Conservation (phyloP, 2,329 filamentous ascomycete species). For the Tolypocladium capitatum region DNA sequence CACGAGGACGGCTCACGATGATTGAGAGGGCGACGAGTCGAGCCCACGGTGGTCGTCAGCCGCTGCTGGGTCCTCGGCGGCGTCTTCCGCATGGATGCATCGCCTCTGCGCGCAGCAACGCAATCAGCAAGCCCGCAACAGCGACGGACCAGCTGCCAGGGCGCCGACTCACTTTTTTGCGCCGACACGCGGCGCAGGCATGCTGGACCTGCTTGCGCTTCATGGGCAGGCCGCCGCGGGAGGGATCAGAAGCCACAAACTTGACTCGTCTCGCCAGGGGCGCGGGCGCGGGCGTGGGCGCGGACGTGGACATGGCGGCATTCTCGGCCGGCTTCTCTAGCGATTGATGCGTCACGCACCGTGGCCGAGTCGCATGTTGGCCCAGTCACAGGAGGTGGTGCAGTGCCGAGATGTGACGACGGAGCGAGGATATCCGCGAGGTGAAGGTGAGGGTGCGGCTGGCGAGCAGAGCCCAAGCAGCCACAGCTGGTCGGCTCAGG, state of each 20-base stretch:
- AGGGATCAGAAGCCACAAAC: conserved; percentile 42
- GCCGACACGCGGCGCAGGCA: conserved; percentile 41
- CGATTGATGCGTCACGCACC: neutral
- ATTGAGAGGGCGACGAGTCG: conserved; percentile 15
- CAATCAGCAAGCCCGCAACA: neutral
- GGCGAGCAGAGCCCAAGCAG: no score
- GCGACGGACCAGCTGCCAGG: no score
- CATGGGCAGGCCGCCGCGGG: conserved; percentile 35
- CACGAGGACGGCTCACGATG: conserved; percentile 12
- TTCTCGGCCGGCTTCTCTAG: neutral
- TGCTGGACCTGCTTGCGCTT: conserved; percentile 48
- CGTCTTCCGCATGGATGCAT: conserved; percentile 28
- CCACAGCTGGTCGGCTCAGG: no score
- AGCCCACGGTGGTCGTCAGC: conserved; percentile 14
- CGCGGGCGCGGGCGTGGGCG: conserved; percentile 1
- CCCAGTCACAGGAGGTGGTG: neutral
- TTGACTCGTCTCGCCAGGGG: conserved; percentile 25
- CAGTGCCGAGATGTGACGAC: neutral
- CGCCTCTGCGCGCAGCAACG: conserved; percentile 19
- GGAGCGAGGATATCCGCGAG: neutral
- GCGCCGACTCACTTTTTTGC: conserved; percentile 31
- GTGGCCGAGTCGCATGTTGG: neutral
- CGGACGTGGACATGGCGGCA: conserved; percentile 9
- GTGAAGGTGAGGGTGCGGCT: no score
- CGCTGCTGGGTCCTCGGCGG: conserved; percentile 15